Base-by-base conservation (phyloP, 495 filamentous ascomycete species). In the Cetradonia linearis region DNA sequence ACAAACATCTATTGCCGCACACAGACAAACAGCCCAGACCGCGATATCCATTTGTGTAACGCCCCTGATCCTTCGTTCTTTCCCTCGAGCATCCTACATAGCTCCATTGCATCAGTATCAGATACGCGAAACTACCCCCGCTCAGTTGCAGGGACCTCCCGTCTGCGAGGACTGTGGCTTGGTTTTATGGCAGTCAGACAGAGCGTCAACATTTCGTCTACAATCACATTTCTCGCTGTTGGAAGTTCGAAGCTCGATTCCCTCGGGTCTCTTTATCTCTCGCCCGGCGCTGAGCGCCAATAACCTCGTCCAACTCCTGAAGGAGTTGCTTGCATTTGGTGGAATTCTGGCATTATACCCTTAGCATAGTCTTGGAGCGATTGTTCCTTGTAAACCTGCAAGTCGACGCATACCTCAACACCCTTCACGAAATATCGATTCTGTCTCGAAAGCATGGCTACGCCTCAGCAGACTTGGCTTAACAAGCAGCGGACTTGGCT, bases 401-500 rank as follows among this genome's bases (percentile, higher is more conserved):
- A 44, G 40, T 44, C 56, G 20, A 40, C 23, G 27, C 54, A 42
- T 49, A 18, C 46, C 36, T 2, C 25, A 60, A 7, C 28, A 40
- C 54, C 9, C 8, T 44, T 44, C 40, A 33, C 0, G 0, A 36
- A 5, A 33, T 36, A 8, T 7, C 34, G 27, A 27, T 23, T 31
- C 38, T 31, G 37, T 55, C 44, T 38, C 11, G 20, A 18, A 27
- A 48, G 52, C 59, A 67, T 65, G 63, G 62, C 63, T 6, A 62
- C 63, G 42, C 55, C 2, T 57, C 59, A 66, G 58, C 5, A 57
- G 55, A 47, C 62, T 53, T 60, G 63, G 63, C 59, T 61, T 16
- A 65, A 56, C 48, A 60, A 59, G 62, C 59, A 90, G 69, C 74
- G 89, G 49, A 83, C 84, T 53, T 60, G 63, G 63, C 59, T 61